phyloP scores from a whole-genome alignment of 768 basidiomycete genomes.

The Cystoderma amianthinum region DNA sequence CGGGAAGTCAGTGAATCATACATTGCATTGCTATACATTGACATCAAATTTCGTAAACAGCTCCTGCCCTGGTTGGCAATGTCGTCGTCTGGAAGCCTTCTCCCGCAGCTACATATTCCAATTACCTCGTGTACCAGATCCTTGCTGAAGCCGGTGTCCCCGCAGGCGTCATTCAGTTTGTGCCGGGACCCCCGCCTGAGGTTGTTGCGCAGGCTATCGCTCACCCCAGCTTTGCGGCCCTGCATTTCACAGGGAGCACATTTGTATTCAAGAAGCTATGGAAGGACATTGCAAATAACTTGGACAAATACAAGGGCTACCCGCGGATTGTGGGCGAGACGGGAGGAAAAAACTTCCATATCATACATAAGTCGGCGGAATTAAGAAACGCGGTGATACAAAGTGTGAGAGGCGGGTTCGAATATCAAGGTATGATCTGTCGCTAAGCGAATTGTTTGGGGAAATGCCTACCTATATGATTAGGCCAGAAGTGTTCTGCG shows the following conservation, averaged over 20 bases:
- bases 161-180: conserved; percentile 93
- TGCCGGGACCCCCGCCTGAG: conserved; percentile 82
- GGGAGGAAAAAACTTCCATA: conserved; percentile 97
- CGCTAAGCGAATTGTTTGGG: not conserved
- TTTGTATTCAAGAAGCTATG: conserved; percentile 92
- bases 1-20: conserved; percentile 48
- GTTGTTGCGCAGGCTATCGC: conserved; percentile 81
- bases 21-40: conserved; percentile 1
- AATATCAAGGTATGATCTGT: conserved; percentile 73
- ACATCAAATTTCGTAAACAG: conserved; percentile 23
- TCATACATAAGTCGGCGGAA: conserved; percentile 85
- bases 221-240: conserved; percentile 73
- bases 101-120: conserved; percentile 90
- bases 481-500: conserved; percentile 96
- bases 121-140: conserved; percentile 88
- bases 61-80: conserved; percentile 92
- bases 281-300: conserved; percentile 88
- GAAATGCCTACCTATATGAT: conserved; percentile 1
- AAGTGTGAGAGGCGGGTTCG: conserved; percentile 82
- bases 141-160: conserved; percentile 93
- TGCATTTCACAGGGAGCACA: conserved; percentile 97
- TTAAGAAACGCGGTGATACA: conserved; percentile 87
- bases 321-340: conserved; percentile 98
- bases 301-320: conserved; percentile 84
- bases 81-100: conserved; percentile 97